Conservation (phyloP, 306 rosid genomes). For the Cicer arietinum region DNA sequence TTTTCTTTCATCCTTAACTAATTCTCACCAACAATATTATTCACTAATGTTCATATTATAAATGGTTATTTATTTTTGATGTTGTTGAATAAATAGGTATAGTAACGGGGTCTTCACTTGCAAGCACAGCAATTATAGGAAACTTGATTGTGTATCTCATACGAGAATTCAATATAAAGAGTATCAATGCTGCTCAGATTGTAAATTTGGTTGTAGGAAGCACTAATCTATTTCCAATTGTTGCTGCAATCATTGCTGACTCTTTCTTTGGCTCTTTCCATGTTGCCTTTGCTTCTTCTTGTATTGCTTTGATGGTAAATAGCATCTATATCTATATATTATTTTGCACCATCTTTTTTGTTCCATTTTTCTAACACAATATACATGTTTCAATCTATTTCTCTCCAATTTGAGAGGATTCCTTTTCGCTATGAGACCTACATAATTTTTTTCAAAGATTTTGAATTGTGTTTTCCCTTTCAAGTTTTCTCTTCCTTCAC, state of each 20-base stretch:
- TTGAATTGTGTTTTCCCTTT: too few relatives aligned
- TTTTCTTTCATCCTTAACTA: neutral
- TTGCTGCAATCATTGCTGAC: slow-evolving; percentile 62
- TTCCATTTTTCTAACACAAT: too few relatives aligned
- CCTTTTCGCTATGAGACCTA: too few relatives aligned
- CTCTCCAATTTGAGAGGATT: too few relatives aligned
- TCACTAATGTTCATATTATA: neutral
- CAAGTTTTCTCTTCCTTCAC: too few relatives aligned
- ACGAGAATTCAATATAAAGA: slow-evolving; percentile 49
- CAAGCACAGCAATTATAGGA: slow-evolving; percentile 41
- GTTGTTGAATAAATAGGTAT: slow-evolving; percentile 43
- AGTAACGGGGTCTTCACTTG: slow-evolving; percentile 44
- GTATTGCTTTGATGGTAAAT: slow-evolving; percentile 45
- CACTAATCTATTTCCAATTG: slow-evolving; percentile 45
- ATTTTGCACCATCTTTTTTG: neutral
- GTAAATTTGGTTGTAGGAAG: slow-evolving; percentile 48
- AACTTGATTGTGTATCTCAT: slow-evolving; percentile 62
- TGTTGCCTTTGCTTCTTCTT: slow-evolving; percentile 46
- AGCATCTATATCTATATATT: too few relatives aligned
- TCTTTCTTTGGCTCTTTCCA: slow-evolving; percentile 58
- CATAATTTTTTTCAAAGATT: too few relatives aligned
- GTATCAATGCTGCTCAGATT: slow-evolving; percentile 59
- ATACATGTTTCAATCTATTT: too few relatives aligned
- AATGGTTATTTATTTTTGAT: neutral
- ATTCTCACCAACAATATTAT: too few relatives aligned